phyloP scores from a whole-genome alignment of 2,329 filamentous ascomycete species.

The Claviceps humidiphila region DNA sequence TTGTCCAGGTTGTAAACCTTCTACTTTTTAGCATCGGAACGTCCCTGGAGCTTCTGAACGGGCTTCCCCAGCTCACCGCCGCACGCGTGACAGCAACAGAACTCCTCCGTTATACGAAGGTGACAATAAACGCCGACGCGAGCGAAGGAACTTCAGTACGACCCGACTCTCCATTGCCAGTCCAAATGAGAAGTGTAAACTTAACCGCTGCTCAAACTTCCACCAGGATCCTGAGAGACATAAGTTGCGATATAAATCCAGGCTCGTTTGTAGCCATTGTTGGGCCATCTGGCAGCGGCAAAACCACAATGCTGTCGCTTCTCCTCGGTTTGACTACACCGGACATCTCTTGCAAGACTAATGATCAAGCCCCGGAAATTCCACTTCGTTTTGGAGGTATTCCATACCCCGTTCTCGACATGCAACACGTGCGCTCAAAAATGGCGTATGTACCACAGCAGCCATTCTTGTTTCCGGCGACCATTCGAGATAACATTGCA shows the following conservation, averaged over 20 bases:
- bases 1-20: slow-evolving; percentile 67
- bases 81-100: slow-evolving; percentile 59
- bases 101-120: slow-evolving; percentile 50
- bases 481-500: slow-evolving; percentile 66
- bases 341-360: not conserved
- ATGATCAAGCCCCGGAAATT: not conserved
- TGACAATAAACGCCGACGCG: slow-evolving; percentile 19
- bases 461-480: slow-evolving; percentile 65
- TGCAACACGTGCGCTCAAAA: slow-evolving; percentile 42
- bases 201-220: slow-evolving; percentile 32
- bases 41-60: slow-evolving; percentile 53
- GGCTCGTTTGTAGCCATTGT: slow-evolving; percentile 66
- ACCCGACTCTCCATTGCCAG: slow-evolving; percentile 23
- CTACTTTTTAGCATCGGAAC: slow-evolving; percentile 74
- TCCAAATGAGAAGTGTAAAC: slow-evolving; percentile 37
- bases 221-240: not conserved
- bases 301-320: slow-evolving; percentile 69
- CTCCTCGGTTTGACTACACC: slow-evolving; percentile 58
- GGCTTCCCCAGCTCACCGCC: slow-evolving; percentile 68
- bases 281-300: slow-evolving; percentile 77
- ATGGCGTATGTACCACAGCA: slow-evolving; percentile 58
- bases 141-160: slow-evolving; percentile 21
- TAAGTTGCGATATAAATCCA: slow-evolving; percentile 45
- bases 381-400: slow-evolving; percentile 45
- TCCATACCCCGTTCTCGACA: slow-evolving; percentile 46